A percentile compares a stretch with the other conserved stretches of the same genome.
These are phyloP conservation scores for Entomortierella lignicola DNA, from an alignment of 192 early-diverging fungal genomes.

Conservation along the genomic window DNA sequence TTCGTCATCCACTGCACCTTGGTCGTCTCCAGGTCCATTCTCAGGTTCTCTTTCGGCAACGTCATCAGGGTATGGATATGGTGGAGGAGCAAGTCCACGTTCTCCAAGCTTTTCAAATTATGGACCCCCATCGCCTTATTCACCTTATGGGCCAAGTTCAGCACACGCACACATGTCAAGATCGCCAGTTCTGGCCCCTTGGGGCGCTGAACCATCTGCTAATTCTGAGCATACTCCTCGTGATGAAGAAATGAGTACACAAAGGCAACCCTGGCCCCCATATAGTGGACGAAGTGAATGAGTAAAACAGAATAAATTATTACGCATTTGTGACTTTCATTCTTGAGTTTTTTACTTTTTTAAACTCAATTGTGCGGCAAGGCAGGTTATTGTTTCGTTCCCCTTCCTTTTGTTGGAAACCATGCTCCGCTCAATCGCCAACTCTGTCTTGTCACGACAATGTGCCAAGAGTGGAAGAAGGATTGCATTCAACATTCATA, in stretches of 20 bases:
- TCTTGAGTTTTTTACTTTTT: too few species aligned
- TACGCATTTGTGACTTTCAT: too few species aligned
- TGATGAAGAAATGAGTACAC: too few species aligned
- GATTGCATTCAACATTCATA: neutral
- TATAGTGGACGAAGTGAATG: too few species aligned
- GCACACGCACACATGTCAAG: constrained; percentile 12
- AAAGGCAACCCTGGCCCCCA: too few species aligned
- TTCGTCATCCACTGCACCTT: constrained; percentile 29
- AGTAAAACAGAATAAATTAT: too few species aligned
- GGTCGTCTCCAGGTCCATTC: constrained; percentile 36
- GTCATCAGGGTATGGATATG: constrained; percentile 55
- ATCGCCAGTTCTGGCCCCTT: constrained; percentile 14
- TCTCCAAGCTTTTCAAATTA: constrained; percentile 23
- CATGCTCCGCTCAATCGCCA: neutral
- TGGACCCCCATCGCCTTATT: constrained; percentile 17
- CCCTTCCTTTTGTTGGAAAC: too few species aligned
- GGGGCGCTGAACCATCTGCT: neutral
- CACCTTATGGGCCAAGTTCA: constrained; percentile 17
- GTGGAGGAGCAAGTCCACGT: constrained; percentile 11
- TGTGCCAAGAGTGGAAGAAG: neutral
- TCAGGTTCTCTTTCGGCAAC: constrained; percentile 54
- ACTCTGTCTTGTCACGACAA: neutral
- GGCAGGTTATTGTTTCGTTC: too few species aligned
- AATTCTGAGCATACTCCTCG: too few species aligned
- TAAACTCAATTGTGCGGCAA: too few species aligned